phyloP scores from a whole-genome alignment of 257 asterid species.

The Osmanthus fragrans region DNA sequence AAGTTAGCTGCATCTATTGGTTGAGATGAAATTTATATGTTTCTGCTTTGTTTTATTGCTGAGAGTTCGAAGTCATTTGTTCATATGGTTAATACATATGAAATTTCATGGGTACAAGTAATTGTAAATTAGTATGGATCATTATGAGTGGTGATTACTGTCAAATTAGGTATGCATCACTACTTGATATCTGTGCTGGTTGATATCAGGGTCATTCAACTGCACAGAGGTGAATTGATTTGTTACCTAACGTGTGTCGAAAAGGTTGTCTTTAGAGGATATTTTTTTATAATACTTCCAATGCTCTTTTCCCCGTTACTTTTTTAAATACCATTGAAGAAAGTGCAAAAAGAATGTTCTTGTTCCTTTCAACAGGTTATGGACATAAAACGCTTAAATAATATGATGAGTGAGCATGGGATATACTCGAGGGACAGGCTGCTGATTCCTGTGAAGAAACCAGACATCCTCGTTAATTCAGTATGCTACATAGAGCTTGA shows the following conservation, averaged over 20 bases:
- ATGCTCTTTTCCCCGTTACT: background rate
- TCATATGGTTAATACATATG: background rate
- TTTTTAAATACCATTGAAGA: slow-evolving; percentile 6
- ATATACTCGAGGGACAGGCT: slow-evolving; percentile 94
- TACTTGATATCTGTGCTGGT: background rate
- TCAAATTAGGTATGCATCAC: slow-evolving; percentile 10
- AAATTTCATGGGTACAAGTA: background rate
- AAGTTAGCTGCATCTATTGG: background rate
- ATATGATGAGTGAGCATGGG: slow-evolving; percentile 98
- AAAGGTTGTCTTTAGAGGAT: background rate
- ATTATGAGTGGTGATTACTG: slow-evolving; percentile 6
- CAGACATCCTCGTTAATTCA: slow-evolving; percentile 58
- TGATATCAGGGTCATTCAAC: slow-evolving; percentile 6
- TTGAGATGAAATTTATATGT: background rate
- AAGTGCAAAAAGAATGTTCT: background rate
- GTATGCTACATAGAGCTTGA: slow-evolving; percentile 95
- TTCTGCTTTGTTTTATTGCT: background rate
- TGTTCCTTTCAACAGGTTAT: slow-evolving; percentile 52
- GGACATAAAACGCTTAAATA: slow-evolving; percentile 85
- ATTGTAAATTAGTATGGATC: background rate
- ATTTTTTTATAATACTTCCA: background rate
- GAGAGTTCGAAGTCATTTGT: background rate
- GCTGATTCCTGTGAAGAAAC: slow-evolving; percentile 74
- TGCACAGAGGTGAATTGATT: background rate
- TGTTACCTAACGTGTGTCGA: background rate